Conservation (phyloP, 768 basidiomycete genomes). For the Termitomyces bulborhizus region DNA sequence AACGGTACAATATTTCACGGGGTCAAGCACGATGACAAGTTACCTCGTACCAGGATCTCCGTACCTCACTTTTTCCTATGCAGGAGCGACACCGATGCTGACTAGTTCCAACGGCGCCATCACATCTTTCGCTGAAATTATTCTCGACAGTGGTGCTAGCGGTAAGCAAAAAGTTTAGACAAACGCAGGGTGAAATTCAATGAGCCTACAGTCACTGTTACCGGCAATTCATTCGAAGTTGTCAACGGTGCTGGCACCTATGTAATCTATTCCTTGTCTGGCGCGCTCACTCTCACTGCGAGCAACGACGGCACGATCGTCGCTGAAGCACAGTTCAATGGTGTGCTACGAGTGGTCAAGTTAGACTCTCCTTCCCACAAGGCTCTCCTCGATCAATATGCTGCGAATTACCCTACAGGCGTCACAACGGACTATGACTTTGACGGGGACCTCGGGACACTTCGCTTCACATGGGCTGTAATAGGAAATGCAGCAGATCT, state of each 20-base stretch:
- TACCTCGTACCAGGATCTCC: constrained; percentile 28
- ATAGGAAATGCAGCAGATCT: constrained; percentile 22
- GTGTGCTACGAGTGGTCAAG: constrained; percentile 25
- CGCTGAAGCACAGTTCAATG: constrained; percentile 18
- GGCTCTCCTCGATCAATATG: constrained; percentile 23
- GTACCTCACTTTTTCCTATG: constrained; percentile 26
- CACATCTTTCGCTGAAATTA: constrained; percentile 21
- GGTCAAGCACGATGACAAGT: constrained; percentile 23
- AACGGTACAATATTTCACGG: constrained; percentile 27
- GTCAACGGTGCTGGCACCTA: constrained; percentile 25
- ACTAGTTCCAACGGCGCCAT: constrained; percentile 25
- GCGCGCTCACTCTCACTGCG: constrained; percentile 22
- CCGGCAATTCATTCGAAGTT: constrained; percentile 23
- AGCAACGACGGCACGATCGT: constrained; percentile 18
- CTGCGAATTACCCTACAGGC: constrained; percentile 23
- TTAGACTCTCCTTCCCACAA: constrained; percentile 21
- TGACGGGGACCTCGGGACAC: constrained; percentile 20
- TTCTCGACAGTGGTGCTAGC: constrained; percentile 16
- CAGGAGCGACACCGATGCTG: constrained; percentile 23
- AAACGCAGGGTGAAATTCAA: background rate
- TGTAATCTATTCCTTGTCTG: constrained; percentile 25
- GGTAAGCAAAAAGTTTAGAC: constrained; percentile 6
- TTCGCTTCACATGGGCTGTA: constrained; percentile 26
- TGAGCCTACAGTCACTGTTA: constrained; percentile 16
- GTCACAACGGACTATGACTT: constrained; percentile 25